A percentile compares a stretch with the other conserved stretches of the same genome.
Conservation (phyloP, 306 rosid species). For the Nissolia schottii region DNA sequence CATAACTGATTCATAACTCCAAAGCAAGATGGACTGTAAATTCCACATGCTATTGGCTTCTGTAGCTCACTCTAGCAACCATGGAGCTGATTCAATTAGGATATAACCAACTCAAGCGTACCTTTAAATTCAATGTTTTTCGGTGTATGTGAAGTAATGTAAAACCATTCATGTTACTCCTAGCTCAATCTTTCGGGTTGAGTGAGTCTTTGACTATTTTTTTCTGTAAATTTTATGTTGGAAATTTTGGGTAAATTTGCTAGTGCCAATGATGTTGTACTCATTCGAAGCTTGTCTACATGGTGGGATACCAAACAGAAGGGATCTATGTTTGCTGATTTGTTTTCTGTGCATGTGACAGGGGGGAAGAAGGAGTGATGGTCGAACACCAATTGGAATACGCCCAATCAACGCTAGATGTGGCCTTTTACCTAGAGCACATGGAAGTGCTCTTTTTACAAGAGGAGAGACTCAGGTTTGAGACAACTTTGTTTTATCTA, state of each 20-base stretch:
- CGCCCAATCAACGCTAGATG: slow-evolving; percentile 85
- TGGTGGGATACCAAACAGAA: neutral
- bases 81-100: neutral
- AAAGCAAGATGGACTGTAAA: too few relatives aligned
- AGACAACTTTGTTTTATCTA: slow-evolving; percentile 10
- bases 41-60: neutral
- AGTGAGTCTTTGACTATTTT: neutral
- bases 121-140: neutral
- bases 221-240: neutral
- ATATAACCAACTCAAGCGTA: neutral
- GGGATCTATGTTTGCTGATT: slow-evolving; percentile 9
- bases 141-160: neutral
- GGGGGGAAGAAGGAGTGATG: slow-evolving; percentile 97
- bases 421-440: slow-evolving; percentile 94
- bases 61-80: neutral
- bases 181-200: neutral
- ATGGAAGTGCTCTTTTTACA: slow-evolving; percentile 95
- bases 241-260: slow-evolving; percentile 4
- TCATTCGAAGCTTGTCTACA: neutral
- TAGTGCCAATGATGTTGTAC: neutral
- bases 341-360: slow-evolving; percentile 29
- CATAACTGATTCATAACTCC: too few relatives aligned
- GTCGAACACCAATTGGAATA: slow-evolving; percentile 65
- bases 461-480: slow-evolving; percentile 98
- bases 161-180: neutral